Conservation (phyloP, 2,329 filamentous ascomycete genomes). For the Aspergillus sp. region DNA sequence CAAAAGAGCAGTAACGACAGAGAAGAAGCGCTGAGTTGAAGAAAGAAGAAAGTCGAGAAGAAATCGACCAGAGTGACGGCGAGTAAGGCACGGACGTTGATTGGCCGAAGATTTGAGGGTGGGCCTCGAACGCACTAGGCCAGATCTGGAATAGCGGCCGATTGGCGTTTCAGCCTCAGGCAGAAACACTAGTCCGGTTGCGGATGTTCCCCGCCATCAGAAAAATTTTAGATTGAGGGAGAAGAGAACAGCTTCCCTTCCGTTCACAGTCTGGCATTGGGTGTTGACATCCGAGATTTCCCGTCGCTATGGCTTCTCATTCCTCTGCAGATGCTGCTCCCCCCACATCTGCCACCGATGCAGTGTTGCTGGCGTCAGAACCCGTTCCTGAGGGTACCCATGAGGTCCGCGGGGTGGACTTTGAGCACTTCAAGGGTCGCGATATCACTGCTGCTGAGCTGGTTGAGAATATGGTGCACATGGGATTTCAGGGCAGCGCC, state of each 20-base stretch:
- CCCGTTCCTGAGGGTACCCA: slow-evolving; percentile 71
- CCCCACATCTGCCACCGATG: slow-evolving; percentile 55
- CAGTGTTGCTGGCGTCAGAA: slow-evolving; percentile 76
- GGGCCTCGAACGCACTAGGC: neutral
- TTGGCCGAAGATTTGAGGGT: slow-evolving; percentile 4
- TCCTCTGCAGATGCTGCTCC: slow-evolving; percentile 40
- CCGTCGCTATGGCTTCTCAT: neutral
- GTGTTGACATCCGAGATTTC: neutral
- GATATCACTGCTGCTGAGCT: slow-evolving; percentile 81
- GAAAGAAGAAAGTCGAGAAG: neutral
- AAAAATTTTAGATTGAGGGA: slow-evolving; percentile 6
- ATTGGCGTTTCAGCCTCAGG: slow-evolving; percentile 1
- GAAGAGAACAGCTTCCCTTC: slow-evolving; percentile 1
- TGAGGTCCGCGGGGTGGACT: slow-evolving; percentile 84
- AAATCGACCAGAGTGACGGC: slow-evolving; percentile 4
- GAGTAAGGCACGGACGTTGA: neutral
- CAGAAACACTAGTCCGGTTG: neutral
- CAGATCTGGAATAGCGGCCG: neutral
- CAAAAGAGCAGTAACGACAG: neutral
- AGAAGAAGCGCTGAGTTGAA: neutral
- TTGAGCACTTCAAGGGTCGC: slow-evolving; percentile 63
- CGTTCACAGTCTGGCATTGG: neutral
- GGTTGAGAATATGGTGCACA: slow-evolving; percentile 69
- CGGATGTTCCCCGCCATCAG: slow-evolving; percentile 8
- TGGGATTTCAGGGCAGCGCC: slow-evolving; percentile 76